Evolutionary conservation across 1,139 yeast genomes (phyloP).

Genomic region (Hansenula lynferdii): DNA sequence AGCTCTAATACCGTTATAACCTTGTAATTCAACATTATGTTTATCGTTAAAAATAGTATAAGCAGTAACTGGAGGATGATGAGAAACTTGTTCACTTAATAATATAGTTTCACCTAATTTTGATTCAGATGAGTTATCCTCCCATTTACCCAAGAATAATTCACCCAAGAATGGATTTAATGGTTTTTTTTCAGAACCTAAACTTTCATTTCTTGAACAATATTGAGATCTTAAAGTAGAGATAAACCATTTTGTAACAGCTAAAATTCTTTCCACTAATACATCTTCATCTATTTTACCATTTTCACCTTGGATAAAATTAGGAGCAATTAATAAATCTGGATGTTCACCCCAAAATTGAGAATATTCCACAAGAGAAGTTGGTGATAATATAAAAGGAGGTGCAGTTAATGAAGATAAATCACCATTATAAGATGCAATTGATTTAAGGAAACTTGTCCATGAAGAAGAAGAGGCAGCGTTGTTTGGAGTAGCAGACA

Average conservation of each 20-base stretch:
- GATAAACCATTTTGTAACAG: conserved; percentile 87
- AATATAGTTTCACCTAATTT: conserved; percentile 65
- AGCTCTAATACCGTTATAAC: conserved; percentile 87
- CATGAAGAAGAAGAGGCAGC: conserved; percentile 38
- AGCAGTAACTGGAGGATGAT: conserved; percentile 95
- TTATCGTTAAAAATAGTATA: conserved; percentile 72
- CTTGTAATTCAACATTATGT: conserved; percentile 66
- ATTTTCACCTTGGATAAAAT: conserved; percentile 35
- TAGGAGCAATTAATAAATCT: conserved; percentile 72
- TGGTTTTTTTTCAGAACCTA: conserved; percentile 95
- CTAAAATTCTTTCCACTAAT: conserved; percentile 58
- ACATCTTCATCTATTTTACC: conserved; percentile 32
- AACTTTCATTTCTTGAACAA: conserved; percentile 83
- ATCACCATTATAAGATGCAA: conserved; percentile 94
- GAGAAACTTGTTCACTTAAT: conserved; percentile 88
- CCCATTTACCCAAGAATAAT: conserved; percentile 86
- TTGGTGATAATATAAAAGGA: conserved; percentile 92
- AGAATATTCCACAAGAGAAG: conserved; percentile 84
- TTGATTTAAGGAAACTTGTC: conserved; percentile 86
- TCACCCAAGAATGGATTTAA: conserved; percentile 94
- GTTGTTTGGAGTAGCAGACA: background rate
- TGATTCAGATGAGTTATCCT: conserved; percentile 39
- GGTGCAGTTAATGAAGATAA: conserved; percentile 94
- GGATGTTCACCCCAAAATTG: conserved; percentile 94
- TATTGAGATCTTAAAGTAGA: conserved; percentile 90